These are phyloP conservation scores for Pseudogymnoascus sp. DNA, from an alignment of 2,329 filamentous ascomycete species.

Conservation along the genomic window DNA sequence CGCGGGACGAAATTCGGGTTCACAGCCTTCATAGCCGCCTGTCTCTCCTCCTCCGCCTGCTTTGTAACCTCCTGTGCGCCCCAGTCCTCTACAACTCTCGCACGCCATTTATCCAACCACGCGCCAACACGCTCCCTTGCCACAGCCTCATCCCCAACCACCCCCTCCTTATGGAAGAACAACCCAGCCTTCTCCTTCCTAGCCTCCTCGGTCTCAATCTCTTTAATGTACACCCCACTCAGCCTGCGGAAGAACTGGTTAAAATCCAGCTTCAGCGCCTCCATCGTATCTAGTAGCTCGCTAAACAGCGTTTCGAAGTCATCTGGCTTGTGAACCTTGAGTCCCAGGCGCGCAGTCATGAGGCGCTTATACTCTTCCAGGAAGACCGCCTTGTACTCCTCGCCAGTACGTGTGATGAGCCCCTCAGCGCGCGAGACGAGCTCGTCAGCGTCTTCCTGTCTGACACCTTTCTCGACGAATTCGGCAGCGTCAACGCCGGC, in stretches of 20 bases:
- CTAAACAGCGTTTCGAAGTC: slow-evolving; percentile 80
- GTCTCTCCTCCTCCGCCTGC: slow-evolving; percentile 51
- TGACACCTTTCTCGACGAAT: slow-evolving; percentile 67
- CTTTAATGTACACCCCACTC: slow-evolving; percentile 51
- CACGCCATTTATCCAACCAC: slow-evolving; percentile 77
- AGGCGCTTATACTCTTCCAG: slow-evolving; percentile 79
- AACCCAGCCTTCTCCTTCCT: slow-evolving; percentile 56
- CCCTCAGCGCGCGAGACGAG: slow-evolving; percentile 73
- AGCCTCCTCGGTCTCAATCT: slow-evolving; percentile 56
- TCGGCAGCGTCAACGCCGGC: slow-evolving; percentile 58
- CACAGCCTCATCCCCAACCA: slow-evolving; percentile 54
- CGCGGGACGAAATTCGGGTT: slow-evolving; percentile 92
- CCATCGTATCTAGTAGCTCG: slow-evolving; percentile 72
- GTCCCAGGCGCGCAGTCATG: slow-evolving; percentile 72
- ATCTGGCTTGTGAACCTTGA: slow-evolving; percentile 57
- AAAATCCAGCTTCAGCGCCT: slow-evolving; percentile 80
- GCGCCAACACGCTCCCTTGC: slow-evolving; percentile 59
- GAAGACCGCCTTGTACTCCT: slow-evolving; percentile 86
- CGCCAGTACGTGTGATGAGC: slow-evolving; percentile 69
- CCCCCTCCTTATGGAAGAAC: slow-evolving; percentile 75
- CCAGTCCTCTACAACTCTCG: slow-evolving; percentile 70
- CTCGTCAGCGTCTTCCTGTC: slow-evolving; percentile 57
- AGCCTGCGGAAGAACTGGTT: slow-evolving; percentile 87
- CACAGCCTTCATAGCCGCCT: slow-evolving; percentile 67
- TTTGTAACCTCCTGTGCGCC: slow-evolving; percentile 35